Percentiles rank a stretch among this genome's conserved stretches.
Evolutionary conservation across 2,329 filamentous ascomycete genomes (phyloP).

Genomic region (Aureobasidium lini): DNA sequence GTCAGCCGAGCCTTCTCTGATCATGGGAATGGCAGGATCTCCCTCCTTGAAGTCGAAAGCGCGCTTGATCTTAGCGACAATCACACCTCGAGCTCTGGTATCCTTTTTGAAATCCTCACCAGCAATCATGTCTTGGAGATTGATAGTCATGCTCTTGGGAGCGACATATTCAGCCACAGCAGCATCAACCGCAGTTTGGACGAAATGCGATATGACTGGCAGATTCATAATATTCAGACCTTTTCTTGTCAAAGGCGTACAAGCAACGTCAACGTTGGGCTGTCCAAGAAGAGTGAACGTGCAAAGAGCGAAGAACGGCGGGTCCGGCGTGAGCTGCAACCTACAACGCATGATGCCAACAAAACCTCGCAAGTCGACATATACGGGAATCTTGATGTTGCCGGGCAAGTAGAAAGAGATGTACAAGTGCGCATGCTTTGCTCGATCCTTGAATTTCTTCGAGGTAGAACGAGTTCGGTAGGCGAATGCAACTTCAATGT

Average conservation of each 20-base stretch:
- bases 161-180: constrained; percentile 69
- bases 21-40: constrained; percentile 54
- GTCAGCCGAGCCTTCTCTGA: constrained; percentile 57
- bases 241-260: constrained; percentile 60
- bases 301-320: constrained; percentile 68
- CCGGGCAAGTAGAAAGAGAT: constrained; percentile 63
- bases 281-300: constrained; percentile 69
- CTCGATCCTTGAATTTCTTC: constrained; percentile 53
- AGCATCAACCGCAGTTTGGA: constrained; percentile 66
- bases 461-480: constrained; percentile 58
- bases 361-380: constrained; percentile 67
- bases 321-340: constrained; percentile 66
- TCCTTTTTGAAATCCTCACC: constrained; percentile 76
- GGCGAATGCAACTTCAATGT: constrained; percentile 66
- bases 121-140: constrained; percentile 69
- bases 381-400: constrained; percentile 53
- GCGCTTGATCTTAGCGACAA: constrained; percentile 59
- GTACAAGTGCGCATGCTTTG: constrained; percentile 66
- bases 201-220: constrained; percentile 66
- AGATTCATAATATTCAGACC: constrained; percentile 69
- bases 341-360: constrained; percentile 63
- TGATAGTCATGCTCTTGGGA: constrained; percentile 64
- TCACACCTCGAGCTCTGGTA: constrained; percentile 54
- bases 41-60: constrained; percentile 66
- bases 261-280: constrained; percentile 63